Evolutionary conservation across 345 rosid species (phyloP).

Genomic region (Eucalyptus grandis): DNA sequence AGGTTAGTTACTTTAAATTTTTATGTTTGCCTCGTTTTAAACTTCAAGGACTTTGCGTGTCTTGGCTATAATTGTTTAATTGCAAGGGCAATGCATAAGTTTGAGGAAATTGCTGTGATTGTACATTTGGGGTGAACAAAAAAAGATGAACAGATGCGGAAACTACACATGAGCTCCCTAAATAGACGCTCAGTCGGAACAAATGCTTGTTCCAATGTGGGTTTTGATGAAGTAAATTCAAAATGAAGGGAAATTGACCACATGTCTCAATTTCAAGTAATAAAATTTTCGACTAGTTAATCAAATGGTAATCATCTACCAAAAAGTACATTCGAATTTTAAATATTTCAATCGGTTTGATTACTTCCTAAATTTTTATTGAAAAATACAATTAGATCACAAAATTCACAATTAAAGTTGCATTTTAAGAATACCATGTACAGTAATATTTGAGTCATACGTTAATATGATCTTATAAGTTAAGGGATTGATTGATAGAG

Average conservation of each 20-base stretch:
- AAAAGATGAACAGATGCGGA: fast-evolving
- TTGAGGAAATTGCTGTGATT: background rate
- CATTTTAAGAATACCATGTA: background rate
- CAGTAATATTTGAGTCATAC: fast-evolving
- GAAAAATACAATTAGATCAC: background rate
- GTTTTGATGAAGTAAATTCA: background rate
- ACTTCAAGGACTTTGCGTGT: background rate
- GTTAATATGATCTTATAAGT: background rate
- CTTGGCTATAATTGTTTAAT: background rate
- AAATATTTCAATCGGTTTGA: fast-evolving
- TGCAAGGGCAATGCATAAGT: background rate
- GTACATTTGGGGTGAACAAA: background rate
- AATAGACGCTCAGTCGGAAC: fast-evolving
- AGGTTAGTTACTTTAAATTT: background rate
- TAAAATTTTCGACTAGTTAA: background rate
- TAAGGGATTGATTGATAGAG: fast-evolving
- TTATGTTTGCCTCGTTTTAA: background rate
- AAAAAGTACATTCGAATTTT: fast-evolving
- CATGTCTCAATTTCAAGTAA: background rate
- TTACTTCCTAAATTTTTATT: background rate
- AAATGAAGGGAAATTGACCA: background rate
- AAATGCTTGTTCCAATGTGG: background rate
- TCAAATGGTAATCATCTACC: background rate
- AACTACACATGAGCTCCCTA: background rate
- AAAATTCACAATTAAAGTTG: background rate